Conservation (phyloP, 768 basidiomycete genomes). For the Termitomyces titanicus region DNA sequence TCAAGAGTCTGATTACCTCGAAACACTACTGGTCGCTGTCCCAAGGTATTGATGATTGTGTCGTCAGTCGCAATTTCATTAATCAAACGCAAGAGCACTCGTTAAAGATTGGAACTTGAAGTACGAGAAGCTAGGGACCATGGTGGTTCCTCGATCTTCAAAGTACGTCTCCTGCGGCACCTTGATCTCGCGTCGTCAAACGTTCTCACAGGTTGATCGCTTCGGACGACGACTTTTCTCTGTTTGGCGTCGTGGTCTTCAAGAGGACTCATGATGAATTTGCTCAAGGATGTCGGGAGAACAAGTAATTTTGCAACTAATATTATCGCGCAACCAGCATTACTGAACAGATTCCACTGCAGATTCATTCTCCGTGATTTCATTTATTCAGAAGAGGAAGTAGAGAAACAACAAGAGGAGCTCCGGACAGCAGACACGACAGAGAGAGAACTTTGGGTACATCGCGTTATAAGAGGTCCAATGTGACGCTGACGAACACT, state of each 20-base stretch:
- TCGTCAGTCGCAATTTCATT: conserved; percentile 18
- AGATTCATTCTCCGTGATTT: conserved; percentile 98
- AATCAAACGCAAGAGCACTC: conserved; percentile 49
- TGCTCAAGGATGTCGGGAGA: conserved; percentile 89
- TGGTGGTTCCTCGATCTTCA: conserved; percentile 94
- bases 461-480: conserved; percentile 19
- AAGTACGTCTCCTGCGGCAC: conserved; percentile 46
- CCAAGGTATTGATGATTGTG: conserved; percentile 64
- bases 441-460: conserved; percentile 96
- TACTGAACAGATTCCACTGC: not conserved
- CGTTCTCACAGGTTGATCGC: conserved; percentile 54
- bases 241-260: conserved; percentile 88
- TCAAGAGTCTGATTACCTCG: conserved; percentile 88
- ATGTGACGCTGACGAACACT: conserved; percentile 1
- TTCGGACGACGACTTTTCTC: conserved; percentile 84
- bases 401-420: conserved; percentile 79
- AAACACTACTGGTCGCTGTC: conserved; percentile 89
- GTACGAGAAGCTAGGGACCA: conserved; percentile 83
- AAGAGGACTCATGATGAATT: conserved; percentile 90
- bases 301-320: conserved; percentile 59
- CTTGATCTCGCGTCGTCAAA: not conserved
- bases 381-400: conserved; percentile 77
- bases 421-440: conserved; percentile 74
- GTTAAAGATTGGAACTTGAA: conserved; percentile 86
- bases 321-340: not conserved